phyloP scores from a whole-genome alignment of 2,329 filamentous ascomycete genomes.

The Curvularia hawaiiensis region DNA sequence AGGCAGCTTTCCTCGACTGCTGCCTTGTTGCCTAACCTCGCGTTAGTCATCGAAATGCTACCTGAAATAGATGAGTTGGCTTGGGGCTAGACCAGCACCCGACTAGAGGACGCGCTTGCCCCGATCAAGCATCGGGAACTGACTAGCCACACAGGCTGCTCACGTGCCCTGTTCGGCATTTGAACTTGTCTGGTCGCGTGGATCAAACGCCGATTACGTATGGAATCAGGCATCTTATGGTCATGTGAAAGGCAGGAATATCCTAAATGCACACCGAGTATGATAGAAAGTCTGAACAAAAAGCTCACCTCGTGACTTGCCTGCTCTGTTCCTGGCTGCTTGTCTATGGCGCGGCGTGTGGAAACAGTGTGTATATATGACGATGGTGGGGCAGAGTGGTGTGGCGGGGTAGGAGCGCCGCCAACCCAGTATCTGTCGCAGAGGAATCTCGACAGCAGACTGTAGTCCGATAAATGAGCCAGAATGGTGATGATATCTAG shows the following conservation, averaged over 20 bases:
- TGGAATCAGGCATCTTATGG: background rate
- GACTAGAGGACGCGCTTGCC: background rate
- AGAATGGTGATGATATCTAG: background rate
- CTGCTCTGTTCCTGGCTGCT: background rate
- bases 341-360: background rate
- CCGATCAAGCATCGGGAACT: background rate
- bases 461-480: background rate
- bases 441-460: slow-evolving; percentile 11
- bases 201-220: slow-evolving; percentile 13
- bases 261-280: background rate
- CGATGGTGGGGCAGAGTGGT: slow-evolving; percentile 13
- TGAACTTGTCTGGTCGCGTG: slow-evolving; percentile 6
- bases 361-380: slow-evolving; percentile 1
- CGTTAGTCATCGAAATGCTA: background rate
- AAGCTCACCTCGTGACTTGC: background rate
- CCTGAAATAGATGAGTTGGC: background rate
- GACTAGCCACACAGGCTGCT: background rate
- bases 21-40: slow-evolving; percentile 13
- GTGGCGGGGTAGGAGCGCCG: slow-evolving; percentile 12
- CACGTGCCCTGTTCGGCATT: slow-evolving; percentile 20
- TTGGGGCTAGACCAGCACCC: background rate
- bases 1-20: background rate
- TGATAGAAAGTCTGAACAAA: too few relatives aligned
- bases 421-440: slow-evolving; percentile 10
- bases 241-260: background rate